Evolutionary conservation across 371 early-diverging fungal genomes (phyloP), one percentile per base, ranked within the genome.

Genomic region (Chytridium lagenaria): DNA sequence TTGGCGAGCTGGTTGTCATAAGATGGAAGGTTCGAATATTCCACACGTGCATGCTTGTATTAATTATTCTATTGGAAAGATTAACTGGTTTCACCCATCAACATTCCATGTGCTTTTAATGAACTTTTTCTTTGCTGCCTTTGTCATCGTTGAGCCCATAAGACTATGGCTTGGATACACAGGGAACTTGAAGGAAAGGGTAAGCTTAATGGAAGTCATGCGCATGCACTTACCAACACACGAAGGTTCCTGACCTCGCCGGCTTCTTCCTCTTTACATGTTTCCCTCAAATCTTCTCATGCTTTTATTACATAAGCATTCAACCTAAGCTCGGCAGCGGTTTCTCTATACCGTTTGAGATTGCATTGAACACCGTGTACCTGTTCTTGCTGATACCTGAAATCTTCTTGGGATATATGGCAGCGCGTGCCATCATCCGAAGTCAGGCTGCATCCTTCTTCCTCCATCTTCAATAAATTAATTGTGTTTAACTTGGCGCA

Each of bases 121-220:
- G 69, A 59, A 55, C 0, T 50, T 75, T 38, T 63, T 77, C 36
- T 57, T 72, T 28, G 34, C 51, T 19, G 40, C 71, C 22, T 81
- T 76, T 38, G 52, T 71, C 26, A 31, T 66, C 12, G 50, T 78
- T 15, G 83, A 83, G 59, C 77, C 79, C 1, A 31, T 77, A 16
- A 71, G 83, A 33, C 55, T 83, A 22, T 79, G 75, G 75, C 68
- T 83, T 19, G 83, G 83, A 3, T 80, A 70, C 63, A 36, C 28
- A 7, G 83, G 83, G 0, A 83, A 83, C 52, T 65, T 80, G 23
- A 74, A 70, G 40, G 83, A 83, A 59, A 40, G 76, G 61, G 81
- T 80, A n/a, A 44, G 73, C 66, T n/a, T 66, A n/a, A n/a, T n/a
- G n/a, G n/a, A n/a, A n/a, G n/a, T n/a, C n/a, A n/a, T n/a, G n/a